A percentile compares a stretch with the other conserved stretches of the same genome.
These are phyloP conservation scores for Microcyclospora tardicrescens DNA, from an alignment of 2,329 filamentous ascomycete species.

Conservation along the genomic window DNA sequence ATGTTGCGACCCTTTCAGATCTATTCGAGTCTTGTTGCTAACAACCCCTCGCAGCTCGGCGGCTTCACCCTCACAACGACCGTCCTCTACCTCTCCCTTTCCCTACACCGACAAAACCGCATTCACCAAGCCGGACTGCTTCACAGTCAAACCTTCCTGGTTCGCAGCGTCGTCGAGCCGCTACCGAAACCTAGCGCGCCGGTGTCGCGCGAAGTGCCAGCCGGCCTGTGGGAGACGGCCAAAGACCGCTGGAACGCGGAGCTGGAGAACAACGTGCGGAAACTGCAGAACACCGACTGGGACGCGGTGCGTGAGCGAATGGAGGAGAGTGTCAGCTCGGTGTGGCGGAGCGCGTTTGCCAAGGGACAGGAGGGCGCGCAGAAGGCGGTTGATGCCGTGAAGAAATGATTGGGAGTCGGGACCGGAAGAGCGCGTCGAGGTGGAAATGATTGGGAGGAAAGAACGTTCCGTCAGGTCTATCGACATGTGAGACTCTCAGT, in stretches of 20 bases:
- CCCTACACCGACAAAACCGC: conserved; percentile 35
- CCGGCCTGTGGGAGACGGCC: conserved; percentile 32
- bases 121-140: conserved; percentile 32
- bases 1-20: conserved; percentile 1
- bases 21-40: conserved; percentile 1
- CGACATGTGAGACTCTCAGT: no score
- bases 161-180: conserved; percentile 33
- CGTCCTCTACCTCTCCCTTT: conserved; percentile 26
- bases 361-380: neutral
- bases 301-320: conserved; percentile 25
- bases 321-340: conserved; percentile 27
- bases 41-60: conserved; percentile 27
- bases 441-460: no score
- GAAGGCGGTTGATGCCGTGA: neutral
- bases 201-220: conserved; percentile 25
- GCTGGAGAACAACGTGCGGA: conserved; percentile 31
- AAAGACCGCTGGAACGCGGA: conserved; percentile 39
- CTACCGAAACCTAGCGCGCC: conserved; percentile 27
- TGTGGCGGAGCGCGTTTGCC: conserved; percentile 14
- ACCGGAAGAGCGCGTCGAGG: neutral
- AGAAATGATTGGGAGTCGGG: neutral
- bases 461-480: no score
- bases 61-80: conserved; percentile 39
- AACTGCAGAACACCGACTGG: conserved; percentile 35
- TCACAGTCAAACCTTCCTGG: conserved; percentile 32